phyloP scores from a whole-genome alignment of 1,139 yeast species.

The Suhomyces kunorum region DNA sequence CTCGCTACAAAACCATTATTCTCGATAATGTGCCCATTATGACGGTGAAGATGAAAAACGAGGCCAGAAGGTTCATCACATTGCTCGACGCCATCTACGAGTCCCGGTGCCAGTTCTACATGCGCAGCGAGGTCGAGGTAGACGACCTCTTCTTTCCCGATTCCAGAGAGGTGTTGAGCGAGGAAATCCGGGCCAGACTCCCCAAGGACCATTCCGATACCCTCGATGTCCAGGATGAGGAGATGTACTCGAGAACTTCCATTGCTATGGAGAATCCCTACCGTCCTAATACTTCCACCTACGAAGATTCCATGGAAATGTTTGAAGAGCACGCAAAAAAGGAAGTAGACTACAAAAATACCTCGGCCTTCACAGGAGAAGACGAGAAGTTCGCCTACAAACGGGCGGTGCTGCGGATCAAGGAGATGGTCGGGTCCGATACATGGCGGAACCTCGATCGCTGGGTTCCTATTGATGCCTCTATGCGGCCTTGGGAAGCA shows the following conservation, averaged over 20 bases:
- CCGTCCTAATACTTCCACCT: conserved; percentile 67
- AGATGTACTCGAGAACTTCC: conserved; percentile 66
- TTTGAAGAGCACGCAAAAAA: conserved; percentile 30
- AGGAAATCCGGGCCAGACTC: conserved; percentile 15
- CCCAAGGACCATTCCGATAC: conserved; percentile 19
- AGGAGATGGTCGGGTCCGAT: conserved; percentile 63
- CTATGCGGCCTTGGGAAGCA: conserved; percentile 65
- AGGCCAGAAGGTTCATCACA: conserved; percentile 67
- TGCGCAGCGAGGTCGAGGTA: conserved; percentile 51
- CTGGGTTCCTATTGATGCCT: conserved; percentile 58
- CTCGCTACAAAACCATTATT: conserved; percentile 56
- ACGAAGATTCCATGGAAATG: conserved; percentile 47
- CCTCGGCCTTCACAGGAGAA: conserved; percentile 69
- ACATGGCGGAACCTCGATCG: conserved; percentile 49
- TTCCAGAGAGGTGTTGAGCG: conserved; percentile 19
- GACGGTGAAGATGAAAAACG: conserved; percentile 60
- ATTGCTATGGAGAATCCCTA: conserved; percentile 64
- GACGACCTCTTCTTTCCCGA: conserved; percentile 64
- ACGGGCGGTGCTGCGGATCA: conserved; percentile 67
- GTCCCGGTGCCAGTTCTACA: conserved; percentile 57
- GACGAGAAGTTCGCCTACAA: conserved; percentile 77
- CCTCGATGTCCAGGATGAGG: conserved; percentile 59
- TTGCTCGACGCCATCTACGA: conserved; percentile 70
- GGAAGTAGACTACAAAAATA: conserved; percentile 44
- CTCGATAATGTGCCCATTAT: conserved; percentile 64